These are phyloP conservation scores for Phytophthora sansomeana DNA, from an alignment of 352 stramenopile genomes.

Conservation along the genomic window DNA sequence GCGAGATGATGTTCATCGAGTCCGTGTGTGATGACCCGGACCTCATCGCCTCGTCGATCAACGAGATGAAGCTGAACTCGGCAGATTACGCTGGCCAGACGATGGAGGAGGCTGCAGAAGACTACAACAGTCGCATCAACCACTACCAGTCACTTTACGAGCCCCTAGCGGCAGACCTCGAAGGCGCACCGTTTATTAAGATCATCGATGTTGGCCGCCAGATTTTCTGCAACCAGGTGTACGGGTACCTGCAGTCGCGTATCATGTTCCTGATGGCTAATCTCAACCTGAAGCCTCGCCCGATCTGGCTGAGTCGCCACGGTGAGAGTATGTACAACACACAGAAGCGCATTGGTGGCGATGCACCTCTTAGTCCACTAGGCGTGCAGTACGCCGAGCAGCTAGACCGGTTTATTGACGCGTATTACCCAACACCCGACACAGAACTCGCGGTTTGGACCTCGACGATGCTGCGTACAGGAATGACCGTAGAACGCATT, in stretches of 20 bases:
- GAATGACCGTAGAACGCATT: conserved; percentile 95
- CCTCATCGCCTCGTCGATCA: conserved; percentile 82
- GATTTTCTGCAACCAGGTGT: conserved; percentile 88
- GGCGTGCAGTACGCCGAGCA: conserved; percentile 95
- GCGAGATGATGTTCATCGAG: conserved; percentile 87
- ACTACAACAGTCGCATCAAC: conserved; percentile 84
- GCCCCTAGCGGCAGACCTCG: conserved; percentile 58
- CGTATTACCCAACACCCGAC: conserved; percentile 81
- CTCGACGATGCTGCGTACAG: conserved; percentile 95
- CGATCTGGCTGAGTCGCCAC: conserved; percentile 97
- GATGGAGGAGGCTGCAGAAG: conserved; percentile 71
- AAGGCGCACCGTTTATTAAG: conserved; percentile 81
- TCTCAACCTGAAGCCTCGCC: conserved; percentile 93
- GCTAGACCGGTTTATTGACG: conserved; percentile 94
- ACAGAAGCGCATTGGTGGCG: conserved; percentile 96
- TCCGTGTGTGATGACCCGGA: conserved; percentile 78
- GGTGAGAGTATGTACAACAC: conserved; percentile 98
- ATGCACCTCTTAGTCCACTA: conserved; percentile 92
- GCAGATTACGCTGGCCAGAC: conserved; percentile 79
- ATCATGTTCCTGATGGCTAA: conserved; percentile 98
- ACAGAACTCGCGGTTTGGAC: conserved; percentile 95
- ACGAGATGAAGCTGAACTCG: conserved; percentile 89
- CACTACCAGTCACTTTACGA: conserved; percentile 85
- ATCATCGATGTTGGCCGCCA: conserved; percentile 83
- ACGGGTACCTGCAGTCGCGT: conserved; percentile 85